Base-by-base conservation (phyloP, 805 yeast species). In the Spathaspora hagerdaliae region DNA sequence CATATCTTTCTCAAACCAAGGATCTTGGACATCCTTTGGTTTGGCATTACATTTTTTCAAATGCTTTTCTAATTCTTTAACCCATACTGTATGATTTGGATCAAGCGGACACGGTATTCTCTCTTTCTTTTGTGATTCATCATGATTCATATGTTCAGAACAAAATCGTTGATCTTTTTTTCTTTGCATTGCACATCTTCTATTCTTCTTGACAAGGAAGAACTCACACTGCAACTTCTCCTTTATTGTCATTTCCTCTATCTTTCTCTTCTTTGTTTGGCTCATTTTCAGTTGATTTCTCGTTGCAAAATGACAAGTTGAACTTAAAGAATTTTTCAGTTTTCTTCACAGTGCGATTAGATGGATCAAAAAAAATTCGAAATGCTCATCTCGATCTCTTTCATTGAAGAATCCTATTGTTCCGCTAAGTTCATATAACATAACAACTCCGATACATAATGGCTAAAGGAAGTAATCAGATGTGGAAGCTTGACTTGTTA, bases 21-120 rank as follows among this genome's bases (percentile, higher is more conserved):
- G 58, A n/a, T 73, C 74, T 54, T 47, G 56, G 1, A 37, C 56
- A 41, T 54, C 65, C 42, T 60, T 68, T 46, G 55, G 69, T 38
- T 64, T 59, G 15, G 77, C 74, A 50, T 76, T 79, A 60, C 97
- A 89, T 57, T 79, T 81, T 46, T 64, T 68, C 41, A 82, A 42
- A 61, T 89, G 97, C 13, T 55, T 61, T 5, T 67, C 60, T 36
- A 87, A 59, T 43, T 77, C 81, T 37, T 72, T 69, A 40, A 70
- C 70, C 88, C 87, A 84, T 0, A 89, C 81, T 1, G 83, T 76
- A 60, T 89, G 97, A 2, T 78, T 74, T 1, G 84, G 80, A 60
- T 88, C 96, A 27, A 83, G 58, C 0, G 96, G 89, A 64, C 97
- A 89, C 6, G 82, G 79, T 0, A 89, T 74, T 45, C 96, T 64